A percentile compares a stretch with the other conserved stretches of the same genome.
These are phyloP conservation scores for Globisporangium okanoganense DNA, from an alignment of 352 stramenopile species.

Conservation along the genomic window DNA sequence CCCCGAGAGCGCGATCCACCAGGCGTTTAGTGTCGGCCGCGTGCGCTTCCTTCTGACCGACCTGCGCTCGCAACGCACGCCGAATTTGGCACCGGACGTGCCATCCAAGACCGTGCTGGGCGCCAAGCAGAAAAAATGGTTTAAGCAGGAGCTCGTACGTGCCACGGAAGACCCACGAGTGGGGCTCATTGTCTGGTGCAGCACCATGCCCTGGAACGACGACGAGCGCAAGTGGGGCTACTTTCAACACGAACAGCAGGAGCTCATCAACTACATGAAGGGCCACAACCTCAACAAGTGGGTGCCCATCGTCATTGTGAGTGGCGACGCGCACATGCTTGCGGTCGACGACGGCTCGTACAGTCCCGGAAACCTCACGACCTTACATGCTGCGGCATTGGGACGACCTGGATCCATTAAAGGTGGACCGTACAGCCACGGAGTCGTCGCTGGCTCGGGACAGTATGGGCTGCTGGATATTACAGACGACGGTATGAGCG, in stretches of 20 bases:
- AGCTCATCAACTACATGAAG: constrained; percentile 75
- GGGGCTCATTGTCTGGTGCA: constrained; percentile 80
- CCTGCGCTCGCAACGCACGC: constrained; percentile 66
- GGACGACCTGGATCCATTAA: constrained; percentile 81
- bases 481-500: constrained; percentile 55
- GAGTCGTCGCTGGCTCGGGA: constrained; percentile 66
- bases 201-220: constrained; percentile 87
- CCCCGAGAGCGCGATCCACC: constrained; percentile 49
- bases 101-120: constrained; percentile 85
- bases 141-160: constrained; percentile 71
- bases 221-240: constrained; percentile 86
- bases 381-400: constrained; percentile 79
- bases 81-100: constrained; percentile 54
- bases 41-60: constrained; percentile 86
- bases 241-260: constrained; percentile 74
- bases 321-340: constrained; percentile 88
- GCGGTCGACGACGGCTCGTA: constrained; percentile 78
- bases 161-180: constrained; percentile 51
- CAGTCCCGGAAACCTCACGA: constrained; percentile 67
- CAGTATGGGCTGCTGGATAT: constrained; percentile 84
- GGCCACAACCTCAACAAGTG: constrained; percentile 57
- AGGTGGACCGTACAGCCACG: constrained; percentile 85
- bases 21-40: constrained; percentile 82
- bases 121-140: constrained; percentile 82
- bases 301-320: constrained; percentile 79